These are phyloP conservation scores for Neocatenulostroma microsporum DNA, from an alignment of 2,329 filamentous ascomycete genomes.

Conservation along the genomic window DNA sequence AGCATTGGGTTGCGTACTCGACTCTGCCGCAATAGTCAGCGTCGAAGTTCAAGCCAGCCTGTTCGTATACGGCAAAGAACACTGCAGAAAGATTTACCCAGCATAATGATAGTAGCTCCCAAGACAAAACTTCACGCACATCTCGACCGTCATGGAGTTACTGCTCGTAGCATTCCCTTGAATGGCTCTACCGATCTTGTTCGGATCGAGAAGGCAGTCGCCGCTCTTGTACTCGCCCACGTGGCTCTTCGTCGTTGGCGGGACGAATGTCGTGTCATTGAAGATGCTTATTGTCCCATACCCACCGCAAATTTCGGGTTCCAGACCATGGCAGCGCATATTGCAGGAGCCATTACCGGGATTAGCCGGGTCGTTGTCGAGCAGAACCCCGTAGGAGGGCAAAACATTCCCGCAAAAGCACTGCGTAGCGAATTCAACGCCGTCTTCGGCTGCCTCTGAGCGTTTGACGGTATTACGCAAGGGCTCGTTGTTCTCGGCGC, in stretches of 20 bases:
- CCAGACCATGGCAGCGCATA: conserved; percentile 20
- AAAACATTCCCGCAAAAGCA: no score
- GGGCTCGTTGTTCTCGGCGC: no score
- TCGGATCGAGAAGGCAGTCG: conserved; percentile 21
- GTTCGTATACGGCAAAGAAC: no score
- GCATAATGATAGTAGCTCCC: conserved; percentile 23
- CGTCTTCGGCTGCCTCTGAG: no score
- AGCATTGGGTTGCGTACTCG: conserved; percentile 15
- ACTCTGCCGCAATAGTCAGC: conserved; percentile 1
- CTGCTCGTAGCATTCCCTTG: conserved; percentile 10
- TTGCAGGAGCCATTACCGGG: conserved; percentile 22
- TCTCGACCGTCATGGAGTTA: conserved; percentile 21
- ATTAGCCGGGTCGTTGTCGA: no score
- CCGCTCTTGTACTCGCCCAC: conserved; percentile 20
- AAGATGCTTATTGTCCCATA: conserved; percentile 23
- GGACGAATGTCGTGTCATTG: conserved; percentile 14
- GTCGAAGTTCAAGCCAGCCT: no score
- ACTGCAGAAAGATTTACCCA: conserved; percentile 15
- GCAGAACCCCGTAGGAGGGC: no score
- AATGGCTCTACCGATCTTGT: conserved; percentile 15
- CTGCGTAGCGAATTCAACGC: no score
- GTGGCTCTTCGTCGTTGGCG: conserved; percentile 12
- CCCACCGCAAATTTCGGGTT: conserved; percentile 26
- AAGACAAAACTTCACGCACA: conserved; percentile 26
- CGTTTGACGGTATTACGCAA: no score